A percentile compares a stretch with the other conserved stretches of the same genome.
phyloP scores from a whole-genome alignment of 169 alveolate species.

The Plasmodium yoelii region DNA sequence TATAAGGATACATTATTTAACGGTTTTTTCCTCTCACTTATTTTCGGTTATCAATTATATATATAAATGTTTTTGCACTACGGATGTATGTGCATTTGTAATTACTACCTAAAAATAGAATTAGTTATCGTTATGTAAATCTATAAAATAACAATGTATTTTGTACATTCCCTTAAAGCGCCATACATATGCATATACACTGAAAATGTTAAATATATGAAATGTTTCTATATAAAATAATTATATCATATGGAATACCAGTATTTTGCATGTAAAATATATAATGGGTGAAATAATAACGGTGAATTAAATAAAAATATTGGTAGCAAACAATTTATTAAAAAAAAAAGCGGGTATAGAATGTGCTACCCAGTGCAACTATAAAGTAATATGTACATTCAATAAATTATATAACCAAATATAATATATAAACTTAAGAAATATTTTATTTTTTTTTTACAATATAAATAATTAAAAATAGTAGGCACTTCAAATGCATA shows the following conservation, averaged over 20 bases:
- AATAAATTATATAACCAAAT: not conserved
- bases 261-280: too few relatives aligned
- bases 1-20: too few relatives aligned
- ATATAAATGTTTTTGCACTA: too few relatives aligned
- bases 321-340: not conserved
- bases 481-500: slow-evolving; percentile 60
- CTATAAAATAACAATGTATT: too few relatives aligned
- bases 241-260: too few relatives aligned
- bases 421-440: not conserved
- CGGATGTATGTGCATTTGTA: too few relatives aligned
- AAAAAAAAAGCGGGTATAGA: slow-evolving; percentile 26
- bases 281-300: not conserved
- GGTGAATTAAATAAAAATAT: not conserved
- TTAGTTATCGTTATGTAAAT: too few relatives aligned
- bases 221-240: not conserved
- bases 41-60: too few relatives aligned
- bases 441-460: slow-evolving; percentile 7
- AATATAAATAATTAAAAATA: not conserved
- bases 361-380: slow-evolving; percentile 64
- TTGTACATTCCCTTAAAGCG: too few relatives aligned
- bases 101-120: too few relatives aligned
- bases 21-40: too few relatives aligned
- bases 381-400: slow-evolving; percentile 9
- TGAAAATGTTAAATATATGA: not conserved
- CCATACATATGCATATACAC: not conserved